Base-by-base conservation (phyloP, 2,329 filamentous ascomycete genomes). In the Acrocalymma vagum region DNA sequence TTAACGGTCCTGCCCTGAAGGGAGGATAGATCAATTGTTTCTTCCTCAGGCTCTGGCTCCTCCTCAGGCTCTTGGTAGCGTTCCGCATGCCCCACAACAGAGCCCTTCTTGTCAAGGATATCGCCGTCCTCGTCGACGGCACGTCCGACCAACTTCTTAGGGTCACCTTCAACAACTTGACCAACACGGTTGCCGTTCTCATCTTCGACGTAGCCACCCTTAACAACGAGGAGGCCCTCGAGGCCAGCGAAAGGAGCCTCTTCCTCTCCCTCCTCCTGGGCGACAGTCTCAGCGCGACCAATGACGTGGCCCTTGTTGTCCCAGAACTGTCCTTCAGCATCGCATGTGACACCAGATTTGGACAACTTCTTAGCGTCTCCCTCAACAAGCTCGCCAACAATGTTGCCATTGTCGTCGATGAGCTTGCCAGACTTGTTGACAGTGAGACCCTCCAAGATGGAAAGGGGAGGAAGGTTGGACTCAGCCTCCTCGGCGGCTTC, bases 31-130 rank as follows among this genome's bases (percentile, higher is more conserved):
- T 78, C 75, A 23, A 67, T 58, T 30, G 72, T 66, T 37, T 72
- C 67, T 28, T 65, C 48, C 62, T 74, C 73, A 46, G 76, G 70
- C 52, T 60, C 60, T 4, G 39, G 46, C 47, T 80, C 79, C 24
- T 79, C 77, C 50, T 90, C 84, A 75, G 83, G 88, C 40, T 85
- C 82, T 62, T 90, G 85, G 38, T 70, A 76, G 52, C 76, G 76
- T 53, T 78, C 76, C 28, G 76, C 76, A 43, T 78, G 76, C 25
- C 76, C 76, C 25, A 78, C 73, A 26, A 78, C 74, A 35, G 72
- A 74, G 48, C 77, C 77, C 62, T 77, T 77, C 72, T 78, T 78
- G 60, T 78, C 75, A 30, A 78, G 63, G 48, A 79, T 77, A 39
- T 79, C 76, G 40, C 76, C 77, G 42, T 79, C 76, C 46, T 79